These are phyloP conservation scores for Aspergillus steynii DNA, from an alignment of 495 filamentous ascomycete species.

Conservation along the genomic window DNA sequence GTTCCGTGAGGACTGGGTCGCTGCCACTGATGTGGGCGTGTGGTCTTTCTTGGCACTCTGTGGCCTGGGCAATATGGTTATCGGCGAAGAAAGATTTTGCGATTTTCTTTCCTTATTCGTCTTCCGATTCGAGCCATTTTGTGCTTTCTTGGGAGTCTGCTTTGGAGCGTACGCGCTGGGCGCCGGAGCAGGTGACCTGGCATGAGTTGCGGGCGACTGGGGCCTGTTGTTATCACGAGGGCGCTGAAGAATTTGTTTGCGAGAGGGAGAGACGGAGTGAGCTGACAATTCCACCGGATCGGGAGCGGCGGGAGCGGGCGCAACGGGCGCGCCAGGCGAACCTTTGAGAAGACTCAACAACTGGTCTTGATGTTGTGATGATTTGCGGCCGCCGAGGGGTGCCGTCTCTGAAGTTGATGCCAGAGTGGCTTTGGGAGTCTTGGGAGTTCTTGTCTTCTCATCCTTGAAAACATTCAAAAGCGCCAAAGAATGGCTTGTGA, in stretches of 20 bases:
- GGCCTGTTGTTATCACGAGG: conserved; percentile 19
- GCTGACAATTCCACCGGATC: conserved; percentile 39
- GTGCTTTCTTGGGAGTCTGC: conserved; percentile 47
- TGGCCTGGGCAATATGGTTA: conserved; percentile 48
- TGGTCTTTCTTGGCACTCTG: conserved; percentile 37
- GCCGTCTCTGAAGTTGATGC: conserved; percentile 26
- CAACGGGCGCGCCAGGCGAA: conserved; percentile 15
- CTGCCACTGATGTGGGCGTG: conserved; percentile 14
- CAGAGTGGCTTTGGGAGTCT: conserved; percentile 31
- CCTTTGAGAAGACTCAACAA: conserved; percentile 39
- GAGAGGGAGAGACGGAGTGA: conserved; percentile 27
- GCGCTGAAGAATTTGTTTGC: conserved; percentile 42
- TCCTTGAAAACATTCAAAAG: conserved; percentile 66
- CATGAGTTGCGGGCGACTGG: conserved; percentile 11
- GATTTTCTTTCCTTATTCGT: conserved; percentile 21
- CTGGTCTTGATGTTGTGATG: conserved; percentile 43
- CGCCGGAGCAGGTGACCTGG: conserved; percentile 47
- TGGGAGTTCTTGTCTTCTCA: conserved; percentile 31
- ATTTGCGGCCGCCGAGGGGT: conserved; percentile 23
- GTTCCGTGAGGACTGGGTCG: conserved; percentile 17
- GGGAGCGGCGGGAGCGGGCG: conserved; percentile 1
- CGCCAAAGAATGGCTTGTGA: conserved; percentile 63
- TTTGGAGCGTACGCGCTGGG: conserved; percentile 38
- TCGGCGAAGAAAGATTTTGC: conserved; percentile 36
- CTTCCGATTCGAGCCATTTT: conserved; percentile 29